Evolutionary conservation across 2,329 filamentous ascomycete species (phyloP).

Genomic region (Penicillium sclerotigenum): DNA sequence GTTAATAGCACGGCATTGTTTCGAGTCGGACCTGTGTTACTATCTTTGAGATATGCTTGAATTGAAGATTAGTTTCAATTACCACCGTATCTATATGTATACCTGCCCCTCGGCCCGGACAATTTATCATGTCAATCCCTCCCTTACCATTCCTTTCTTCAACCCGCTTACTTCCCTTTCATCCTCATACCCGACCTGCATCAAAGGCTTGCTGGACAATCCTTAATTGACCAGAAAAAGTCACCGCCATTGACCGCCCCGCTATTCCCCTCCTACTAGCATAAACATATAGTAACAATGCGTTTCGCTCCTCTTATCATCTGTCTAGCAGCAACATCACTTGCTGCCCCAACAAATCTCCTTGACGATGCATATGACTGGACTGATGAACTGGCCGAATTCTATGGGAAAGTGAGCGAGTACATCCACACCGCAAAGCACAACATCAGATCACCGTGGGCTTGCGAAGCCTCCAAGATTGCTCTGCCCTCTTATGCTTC

Average conservation of each 20-base stretch:
- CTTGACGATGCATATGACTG: constrained; percentile 37
- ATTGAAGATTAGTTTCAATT: constrained; percentile 9
- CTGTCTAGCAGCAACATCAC: constrained; percentile 32
- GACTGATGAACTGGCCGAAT: constrained; percentile 41
- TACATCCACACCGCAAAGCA: constrained; percentile 34
- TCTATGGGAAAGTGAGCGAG: constrained; percentile 40
- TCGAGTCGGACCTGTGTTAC: constrained; percentile 24
- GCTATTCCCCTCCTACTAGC: constrained; percentile 2
- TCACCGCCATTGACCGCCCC: not conserved
- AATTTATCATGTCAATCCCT: constrained; percentile 13
- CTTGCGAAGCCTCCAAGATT: constrained; percentile 37
- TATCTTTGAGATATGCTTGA: constrained; percentile 20
- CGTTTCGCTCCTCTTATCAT: constrained; percentile 26
- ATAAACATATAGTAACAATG: constrained; percentile 23
- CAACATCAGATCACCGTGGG: constrained; percentile 15
- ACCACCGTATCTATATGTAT: constrained; percentile 22
- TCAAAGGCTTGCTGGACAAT: constrained; percentile 6
- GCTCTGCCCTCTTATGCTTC: constrained; percentile 50
- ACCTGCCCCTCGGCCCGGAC: constrained; percentile 10
- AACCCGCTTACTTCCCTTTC: not conserved
- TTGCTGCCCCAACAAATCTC: constrained; percentile 35
- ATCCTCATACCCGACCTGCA: constrained; percentile 7
- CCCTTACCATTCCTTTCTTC: constrained; percentile 12
- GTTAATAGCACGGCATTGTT: constrained; percentile 30
- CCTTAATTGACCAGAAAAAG: not conserved